Evolutionary conservation across 371 early-diverging fungal genomes (phyloP).

Genomic region (Catenaria anguillulae): DNA sequence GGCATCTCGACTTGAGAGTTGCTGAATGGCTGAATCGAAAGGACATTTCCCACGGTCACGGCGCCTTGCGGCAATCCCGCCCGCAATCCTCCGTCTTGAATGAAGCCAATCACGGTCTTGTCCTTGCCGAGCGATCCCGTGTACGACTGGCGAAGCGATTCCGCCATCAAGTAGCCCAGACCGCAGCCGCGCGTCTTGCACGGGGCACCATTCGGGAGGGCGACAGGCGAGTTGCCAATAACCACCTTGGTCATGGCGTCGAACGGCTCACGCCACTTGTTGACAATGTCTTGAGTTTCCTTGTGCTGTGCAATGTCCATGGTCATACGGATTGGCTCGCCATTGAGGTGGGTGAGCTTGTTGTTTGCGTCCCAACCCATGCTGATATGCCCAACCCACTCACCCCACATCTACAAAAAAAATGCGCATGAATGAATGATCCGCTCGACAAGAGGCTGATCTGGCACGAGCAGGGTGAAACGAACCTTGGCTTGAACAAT

Average conservation of each 20-base stretch:
- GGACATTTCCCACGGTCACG: constrained; percentile 31
- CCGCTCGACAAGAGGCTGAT: too few species aligned
- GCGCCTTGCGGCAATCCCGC: constrained; percentile 27
- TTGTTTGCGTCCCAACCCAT: constrained; percentile 38
- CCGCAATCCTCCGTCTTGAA: constrained; percentile 44
- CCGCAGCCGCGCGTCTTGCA: constrained; percentile 33
- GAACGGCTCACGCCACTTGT: constrained; percentile 32
- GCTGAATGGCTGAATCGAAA: constrained; percentile 35
- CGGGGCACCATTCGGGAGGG: constrained; percentile 27
- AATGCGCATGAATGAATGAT: too few species aligned
- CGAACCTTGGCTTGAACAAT: constrained; percentile 35
- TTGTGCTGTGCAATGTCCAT: constrained; percentile 27
- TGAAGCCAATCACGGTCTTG: constrained; percentile 16
- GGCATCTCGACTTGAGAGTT: constrained; percentile 11
- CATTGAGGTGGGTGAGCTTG: constrained; percentile 25
- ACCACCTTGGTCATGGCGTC: constrained; percentile 24
- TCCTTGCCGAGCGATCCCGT: constrained; percentile 14
- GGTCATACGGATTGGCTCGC: constrained; percentile 39
- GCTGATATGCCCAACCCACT: constrained; percentile 53
- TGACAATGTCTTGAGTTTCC: constrained; percentile 18
- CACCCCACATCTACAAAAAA: constrained; percentile 42
- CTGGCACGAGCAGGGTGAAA: too few species aligned
- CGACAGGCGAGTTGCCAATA: constrained; percentile 23
- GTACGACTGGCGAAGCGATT: constrained; percentile 26
- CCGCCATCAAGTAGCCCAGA: constrained; percentile 38